phyloP scores from a whole-genome alignment of 371 early-diverging fungal species.

The Mucor lusitanicus region DNA sequence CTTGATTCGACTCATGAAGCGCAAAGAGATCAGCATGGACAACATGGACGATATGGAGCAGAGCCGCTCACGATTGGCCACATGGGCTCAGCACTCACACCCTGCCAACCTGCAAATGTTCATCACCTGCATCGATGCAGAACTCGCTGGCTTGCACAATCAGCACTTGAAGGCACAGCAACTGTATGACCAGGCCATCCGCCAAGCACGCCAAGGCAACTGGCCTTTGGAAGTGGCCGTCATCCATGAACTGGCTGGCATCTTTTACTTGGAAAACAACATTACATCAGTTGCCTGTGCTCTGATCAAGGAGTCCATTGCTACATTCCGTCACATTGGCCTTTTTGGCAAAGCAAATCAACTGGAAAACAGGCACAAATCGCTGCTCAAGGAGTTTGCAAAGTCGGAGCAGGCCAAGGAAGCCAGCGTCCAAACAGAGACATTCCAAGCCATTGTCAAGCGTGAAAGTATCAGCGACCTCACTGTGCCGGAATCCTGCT shows the following conservation, averaged over 20 bases:
- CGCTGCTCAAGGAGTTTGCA: background rate
- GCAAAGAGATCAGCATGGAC: background rate
- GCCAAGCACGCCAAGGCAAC: slow-evolving; percentile 35
- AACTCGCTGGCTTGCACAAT: slow-evolving; percentile 31
- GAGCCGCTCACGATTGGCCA: slow-evolving; percentile 22
- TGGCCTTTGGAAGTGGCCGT: slow-evolving; percentile 37
- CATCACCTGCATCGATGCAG: slow-evolving; percentile 45
- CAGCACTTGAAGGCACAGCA: slow-evolving; percentile 29
- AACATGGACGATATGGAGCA: slow-evolving; percentile 17
- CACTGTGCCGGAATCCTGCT: background rate
- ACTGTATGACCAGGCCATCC: slow-evolving; percentile 40
- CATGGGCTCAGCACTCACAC: slow-evolving; percentile 40
- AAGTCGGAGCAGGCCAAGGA: slow-evolving; percentile 4
- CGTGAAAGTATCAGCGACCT: slow-evolving; percentile 15
- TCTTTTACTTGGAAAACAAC: slow-evolving; percentile 34
- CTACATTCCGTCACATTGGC: slow-evolving; percentile 34
- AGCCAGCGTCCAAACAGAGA: slow-evolving; percentile 35
- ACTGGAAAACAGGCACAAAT: slow-evolving; percentile 12
- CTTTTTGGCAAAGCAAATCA: slow-evolving; percentile 43
- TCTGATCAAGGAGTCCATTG: slow-evolving; percentile 39
- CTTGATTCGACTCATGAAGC: slow-evolving; percentile 28
- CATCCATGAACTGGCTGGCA: slow-evolving; percentile 45
- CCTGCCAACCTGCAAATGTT: slow-evolving; percentile 37
- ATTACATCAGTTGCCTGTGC: slow-evolving; percentile 28
- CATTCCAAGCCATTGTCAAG: slow-evolving; percentile 8